These are phyloP conservation scores for Alternaria arborescens DNA, from an alignment of 2,329 filamentous ascomycete species.

Conservation along the genomic window DNA sequence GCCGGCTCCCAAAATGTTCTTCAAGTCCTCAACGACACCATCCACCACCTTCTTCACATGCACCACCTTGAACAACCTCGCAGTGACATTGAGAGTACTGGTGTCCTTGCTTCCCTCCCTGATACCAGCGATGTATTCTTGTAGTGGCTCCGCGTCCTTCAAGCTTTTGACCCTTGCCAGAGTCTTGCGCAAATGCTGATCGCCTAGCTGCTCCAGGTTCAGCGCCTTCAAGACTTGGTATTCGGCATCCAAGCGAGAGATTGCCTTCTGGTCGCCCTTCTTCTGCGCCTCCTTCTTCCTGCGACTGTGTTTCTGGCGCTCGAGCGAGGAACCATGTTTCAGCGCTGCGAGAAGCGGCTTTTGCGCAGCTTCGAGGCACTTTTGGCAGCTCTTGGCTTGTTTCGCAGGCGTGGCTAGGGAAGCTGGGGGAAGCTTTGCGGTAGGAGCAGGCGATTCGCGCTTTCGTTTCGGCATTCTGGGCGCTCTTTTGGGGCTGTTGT, in stretches of 20 bases:
- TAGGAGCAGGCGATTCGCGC: conserved; percentile 31
- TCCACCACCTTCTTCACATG: conserved; percentile 65
- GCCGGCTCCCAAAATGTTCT: conserved; percentile 44
- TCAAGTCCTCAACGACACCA: conserved; percentile 54
- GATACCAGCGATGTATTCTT: conserved; percentile 46
- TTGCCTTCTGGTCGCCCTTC: conserved; percentile 57
- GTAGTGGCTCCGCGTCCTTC: conserved; percentile 60
- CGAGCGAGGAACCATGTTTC: conserved; percentile 77
- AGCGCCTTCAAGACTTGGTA: conserved; percentile 66
- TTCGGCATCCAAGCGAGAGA: conserved; percentile 70
- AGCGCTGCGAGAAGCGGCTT: conserved; percentile 70
- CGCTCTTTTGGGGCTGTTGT: background rate
- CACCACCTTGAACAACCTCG: conserved; percentile 67
- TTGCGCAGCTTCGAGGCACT: conserved; percentile 62
- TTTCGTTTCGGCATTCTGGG: conserved; percentile 48
- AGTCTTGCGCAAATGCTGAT: conserved; percentile 65
- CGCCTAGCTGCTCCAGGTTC: conserved; percentile 59
- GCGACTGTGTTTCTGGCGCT: conserved; percentile 76
- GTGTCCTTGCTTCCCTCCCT: conserved; percentile 53
- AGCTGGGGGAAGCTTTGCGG: conserved; percentile 4
- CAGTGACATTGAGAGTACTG: conserved; percentile 65
- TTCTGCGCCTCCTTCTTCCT: conserved; percentile 64
- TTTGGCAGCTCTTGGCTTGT: conserved; percentile 39
- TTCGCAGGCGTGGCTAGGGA: conserved; percentile 16
- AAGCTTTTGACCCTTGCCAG: conserved; percentile 66